Percentiles rank a stretch among this genome's conserved stretches.
Conservation (phyloP, 768 basidiomycete genomes). For the Mycena floridula region DNA sequence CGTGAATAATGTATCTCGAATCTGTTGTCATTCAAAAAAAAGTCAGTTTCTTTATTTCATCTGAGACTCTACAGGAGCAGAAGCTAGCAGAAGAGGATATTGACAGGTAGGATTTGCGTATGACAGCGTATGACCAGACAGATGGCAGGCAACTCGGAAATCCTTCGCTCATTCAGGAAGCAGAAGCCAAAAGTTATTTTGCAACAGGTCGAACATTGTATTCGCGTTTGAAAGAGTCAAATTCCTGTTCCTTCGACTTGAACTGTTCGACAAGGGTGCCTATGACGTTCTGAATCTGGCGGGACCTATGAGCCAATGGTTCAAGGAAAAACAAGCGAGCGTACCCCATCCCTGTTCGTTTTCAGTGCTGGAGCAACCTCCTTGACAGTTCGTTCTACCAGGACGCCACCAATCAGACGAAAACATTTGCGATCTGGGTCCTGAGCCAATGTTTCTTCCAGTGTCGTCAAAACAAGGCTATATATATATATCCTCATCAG, state of each 20-base stretch:
- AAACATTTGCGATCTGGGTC: slow-evolving; percentile 95
- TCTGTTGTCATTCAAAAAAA: too few relatives aligned
- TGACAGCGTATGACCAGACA: too few relatives aligned
- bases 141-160: too few relatives aligned
- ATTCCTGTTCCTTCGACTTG: slow-evolving; percentile 80
- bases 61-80: too few relatives aligned
- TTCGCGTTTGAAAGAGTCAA: slow-evolving; percentile 73
- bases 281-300: slow-evolving; percentile 79
- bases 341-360: slow-evolving; percentile 84
- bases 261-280: slow-evolving; percentile 78
- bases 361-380: slow-evolving; percentile 89
- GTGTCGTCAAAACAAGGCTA: slow-evolving; percentile 84
- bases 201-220: slow-evolving; percentile 63
- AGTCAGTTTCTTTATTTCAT: too few relatives aligned
- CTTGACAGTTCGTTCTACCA: slow-evolving; percentile 93
- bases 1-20: too few relatives aligned
- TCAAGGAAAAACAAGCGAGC: slow-evolving; percentile 25
- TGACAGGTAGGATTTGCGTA: too few relatives aligned
- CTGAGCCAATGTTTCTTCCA: slow-evolving; percentile 74
- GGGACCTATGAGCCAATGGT: slow-evolving; percentile 11
- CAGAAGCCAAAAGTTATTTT: too few relatives aligned
- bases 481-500: too few relatives aligned
- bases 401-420: slow-evolving; percentile 89
- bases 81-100: too few relatives aligned
- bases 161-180: too few relatives aligned